These are phyloP conservation scores for Solanum boliviense DNA, from an alignment of 257 asterid genomes.

Conservation along the genomic window DNA sequence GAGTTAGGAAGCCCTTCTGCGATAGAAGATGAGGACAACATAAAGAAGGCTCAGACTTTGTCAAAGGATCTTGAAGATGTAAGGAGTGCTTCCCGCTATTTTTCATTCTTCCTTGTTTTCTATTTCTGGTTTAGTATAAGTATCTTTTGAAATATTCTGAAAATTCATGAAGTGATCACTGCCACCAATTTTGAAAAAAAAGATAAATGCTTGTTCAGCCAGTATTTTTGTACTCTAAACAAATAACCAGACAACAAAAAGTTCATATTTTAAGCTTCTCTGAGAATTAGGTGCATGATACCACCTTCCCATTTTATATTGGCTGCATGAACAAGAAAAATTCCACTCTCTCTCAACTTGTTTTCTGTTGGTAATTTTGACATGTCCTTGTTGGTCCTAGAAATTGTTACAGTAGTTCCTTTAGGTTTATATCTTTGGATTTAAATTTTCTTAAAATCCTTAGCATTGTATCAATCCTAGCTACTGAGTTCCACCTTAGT, in stretches of 20 bases:
- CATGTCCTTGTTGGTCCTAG: neutral
- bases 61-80: conserved; percentile 70
- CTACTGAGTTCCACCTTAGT: neutral
- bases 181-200: neutral
- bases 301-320: neutral
- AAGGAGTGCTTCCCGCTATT: conserved; percentile 6
- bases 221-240: neutral
- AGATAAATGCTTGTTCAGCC: neutral
- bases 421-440: neutral
- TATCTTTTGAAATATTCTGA: neutral
- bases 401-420: neutral
- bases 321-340: neutral
- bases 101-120: neutral
- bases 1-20: conserved; percentile 33
- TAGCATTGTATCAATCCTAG: neutral
- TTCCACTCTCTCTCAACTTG: neutral
- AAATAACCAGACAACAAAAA: neutral
- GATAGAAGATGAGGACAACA: conserved; percentile 33
- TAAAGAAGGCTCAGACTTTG: conserved; percentile 62
- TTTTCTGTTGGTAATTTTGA: neutral
- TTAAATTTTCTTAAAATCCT: neutral
- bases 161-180: neutral
- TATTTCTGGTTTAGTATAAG: neutral
- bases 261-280: neutral
- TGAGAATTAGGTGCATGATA: neutral